Conservation (phyloP, 805 yeast genomes). For the Candida endomychidarum region DNA sequence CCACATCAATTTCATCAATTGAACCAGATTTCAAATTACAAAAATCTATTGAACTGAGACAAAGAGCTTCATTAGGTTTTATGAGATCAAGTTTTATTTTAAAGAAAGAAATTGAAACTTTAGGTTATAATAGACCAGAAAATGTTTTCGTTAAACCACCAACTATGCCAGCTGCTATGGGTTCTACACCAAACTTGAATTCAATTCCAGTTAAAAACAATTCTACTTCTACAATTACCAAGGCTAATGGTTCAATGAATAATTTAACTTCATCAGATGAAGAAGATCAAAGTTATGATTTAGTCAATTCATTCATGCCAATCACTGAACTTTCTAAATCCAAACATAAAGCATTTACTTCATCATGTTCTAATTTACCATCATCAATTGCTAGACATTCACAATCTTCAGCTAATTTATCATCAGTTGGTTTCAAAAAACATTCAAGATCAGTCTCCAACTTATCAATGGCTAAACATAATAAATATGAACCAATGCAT, state of each 20-base stretch:
- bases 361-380: conserved; percentile 15
- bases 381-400: neutral
- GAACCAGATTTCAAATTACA: conserved; percentile 17
- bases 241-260: neutral
- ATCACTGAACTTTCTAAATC: conserved; percentile 11
- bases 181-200: conserved; percentile 5
- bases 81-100: conserved; percentile 44
- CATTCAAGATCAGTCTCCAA: conserved; percentile 17
- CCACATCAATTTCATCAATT: conserved; percentile 17
- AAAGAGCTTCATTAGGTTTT: conserved; percentile 42
- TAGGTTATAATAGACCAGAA: conserved; percentile 33
- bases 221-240: conserved; percentile 2
- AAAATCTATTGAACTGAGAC: conserved; percentile 19
- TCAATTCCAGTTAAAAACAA: conserved; percentile 3
- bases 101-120: conserved; percentile 39
- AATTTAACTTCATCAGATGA: conserved; percentile 10
- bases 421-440: conserved; percentile 9
- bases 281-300: conserved; percentile 17
- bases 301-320: conserved; percentile 17
- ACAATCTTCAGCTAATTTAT: conserved; percentile 5
- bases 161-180: conserved; percentile 15
- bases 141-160: conserved; percentile 26
- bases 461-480: conserved; percentile 15
- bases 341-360: conserved; percentile 10
- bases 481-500: conserved; percentile 17